A percentile compares a stretch with the other conserved stretches of the same genome.
These are phyloP conservation scores for Taphrina betulina DNA, from an alignment of 1,139 yeast genomes.

Conservation along the genomic window DNA sequence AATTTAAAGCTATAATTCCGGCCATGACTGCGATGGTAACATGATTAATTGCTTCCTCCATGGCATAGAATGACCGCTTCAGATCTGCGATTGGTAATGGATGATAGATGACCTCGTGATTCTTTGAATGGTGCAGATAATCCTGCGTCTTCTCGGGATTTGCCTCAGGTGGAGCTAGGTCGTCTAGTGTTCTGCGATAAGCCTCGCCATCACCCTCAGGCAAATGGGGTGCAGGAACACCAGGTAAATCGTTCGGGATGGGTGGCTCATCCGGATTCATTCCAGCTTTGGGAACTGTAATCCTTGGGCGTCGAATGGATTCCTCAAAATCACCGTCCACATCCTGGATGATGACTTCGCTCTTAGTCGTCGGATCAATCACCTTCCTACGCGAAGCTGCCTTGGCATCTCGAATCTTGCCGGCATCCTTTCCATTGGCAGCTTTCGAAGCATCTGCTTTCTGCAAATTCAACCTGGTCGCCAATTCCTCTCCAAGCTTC, in stretches of 20 bases:
- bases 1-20: slow-evolving; percentile 14
- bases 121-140: slow-evolving; percentile 24
- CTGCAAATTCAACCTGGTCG: slow-evolving; percentile 21
- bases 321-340: slow-evolving; percentile 30
- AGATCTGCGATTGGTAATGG: slow-evolving; percentile 32
- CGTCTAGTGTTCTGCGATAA: slow-evolving; percentile 31
- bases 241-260: slow-evolving; percentile 15
- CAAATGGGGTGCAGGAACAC: slow-evolving; percentile 31
- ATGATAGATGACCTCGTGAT: slow-evolving; percentile 31
- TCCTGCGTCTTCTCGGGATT: slow-evolving; percentile 30
- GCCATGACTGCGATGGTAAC: slow-evolving; percentile 14
- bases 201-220: slow-evolving; percentile 28
- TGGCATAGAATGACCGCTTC: slow-evolving; percentile 18
- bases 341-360: slow-evolving; percentile 30
- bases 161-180: slow-evolving; percentile 34
- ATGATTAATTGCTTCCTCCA: slow-evolving; percentile 25
- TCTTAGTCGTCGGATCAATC: slow-evolving; percentile 31
- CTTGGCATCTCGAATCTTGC: slow-evolving; percentile 12
- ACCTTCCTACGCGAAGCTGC: slow-evolving; percentile 27
- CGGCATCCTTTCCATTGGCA: slow-evolving; percentile 26
- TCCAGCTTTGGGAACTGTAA: slow-evolving; percentile 26
- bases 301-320: slow-evolving; percentile 23
- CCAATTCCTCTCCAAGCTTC: slow-evolving; percentile 29
- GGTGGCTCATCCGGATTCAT: slow-evolving; percentile 24
- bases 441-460: slow-evolving; percentile 29